Percentiles rank a stretch among this genome's conserved stretches.
Conservation (phyloP, 441 rosid species). For the Dalechampia spathulata region DNA sequence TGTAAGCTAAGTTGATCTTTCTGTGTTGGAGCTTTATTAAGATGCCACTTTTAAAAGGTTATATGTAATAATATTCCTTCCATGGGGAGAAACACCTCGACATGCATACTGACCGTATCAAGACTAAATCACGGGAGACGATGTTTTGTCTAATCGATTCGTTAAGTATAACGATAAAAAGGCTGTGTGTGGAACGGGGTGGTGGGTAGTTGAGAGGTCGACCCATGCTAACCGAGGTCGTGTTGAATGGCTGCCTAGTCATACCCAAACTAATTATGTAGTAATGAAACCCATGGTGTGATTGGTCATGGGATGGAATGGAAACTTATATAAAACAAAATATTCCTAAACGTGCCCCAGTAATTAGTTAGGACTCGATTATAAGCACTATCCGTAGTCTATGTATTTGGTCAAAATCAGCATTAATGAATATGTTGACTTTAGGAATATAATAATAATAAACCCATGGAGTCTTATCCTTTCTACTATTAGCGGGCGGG, state of each 20-base stretch:
- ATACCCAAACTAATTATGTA: neutral
- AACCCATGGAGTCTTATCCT: too few species aligned
- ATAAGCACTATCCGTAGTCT: neutral
- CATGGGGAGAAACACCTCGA: too few species aligned
- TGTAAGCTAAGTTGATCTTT: slow-evolving; percentile 35
- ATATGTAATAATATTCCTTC: too few species aligned
- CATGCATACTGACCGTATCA: too few species aligned
- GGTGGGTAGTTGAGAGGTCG: slow-evolving; percentile 23
- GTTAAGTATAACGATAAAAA: too few species aligned
- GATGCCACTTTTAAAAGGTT: neutral
- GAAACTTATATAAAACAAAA: neutral
- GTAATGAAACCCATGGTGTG: neutral
- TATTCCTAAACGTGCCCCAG: slow-evolving; percentile 2
- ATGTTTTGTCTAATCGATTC: too few species aligned
- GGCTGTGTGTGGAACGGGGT: neutral
- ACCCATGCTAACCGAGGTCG: slow-evolving; percentile 6
- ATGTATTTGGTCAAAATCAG: neutral
- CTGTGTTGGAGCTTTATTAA: slow-evolving; percentile 6
- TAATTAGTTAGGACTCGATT: neutral
- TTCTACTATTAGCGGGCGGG: too few species aligned
- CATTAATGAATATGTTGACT: too few species aligned
- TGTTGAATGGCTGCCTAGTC: neutral
- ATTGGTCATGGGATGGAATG: neutral
- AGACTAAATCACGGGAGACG: too few species aligned
- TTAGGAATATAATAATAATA: too few species aligned